Conservation (phyloP, 202 grass and related monocot species). For the Hordeum pubiflorum region DNA sequence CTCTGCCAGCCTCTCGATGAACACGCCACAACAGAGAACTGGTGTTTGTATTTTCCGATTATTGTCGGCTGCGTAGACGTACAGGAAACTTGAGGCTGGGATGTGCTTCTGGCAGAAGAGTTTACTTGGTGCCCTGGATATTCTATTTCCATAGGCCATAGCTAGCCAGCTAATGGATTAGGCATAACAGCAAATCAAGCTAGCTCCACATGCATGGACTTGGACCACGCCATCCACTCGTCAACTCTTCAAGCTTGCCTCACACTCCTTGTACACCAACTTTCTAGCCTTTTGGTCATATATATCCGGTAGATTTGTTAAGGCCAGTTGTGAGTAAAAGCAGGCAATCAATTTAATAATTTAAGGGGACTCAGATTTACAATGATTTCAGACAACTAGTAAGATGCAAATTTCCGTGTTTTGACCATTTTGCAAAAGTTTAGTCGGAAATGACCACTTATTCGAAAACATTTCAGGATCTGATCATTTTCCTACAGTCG, state of each 20-base stretch:
- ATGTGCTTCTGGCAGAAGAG: neutral
- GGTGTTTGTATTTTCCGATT: neutral
- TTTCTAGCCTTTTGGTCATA: neutral
- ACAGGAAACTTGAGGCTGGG: neutral
- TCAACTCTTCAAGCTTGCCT: slow-evolving; percentile 1
- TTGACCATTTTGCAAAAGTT: no score
- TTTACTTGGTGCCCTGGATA: neutral
- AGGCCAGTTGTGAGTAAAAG: neutral
- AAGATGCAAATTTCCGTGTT: no score
- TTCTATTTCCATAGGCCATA: neutral
- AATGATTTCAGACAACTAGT: no score
- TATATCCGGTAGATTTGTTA: neutral
- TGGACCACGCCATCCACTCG: neutral
- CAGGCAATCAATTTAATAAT: neutral
- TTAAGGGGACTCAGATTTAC: no score
- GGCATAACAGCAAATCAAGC: slow-evolving; percentile 14
- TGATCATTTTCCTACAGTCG: no score
- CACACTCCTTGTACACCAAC: neutral
- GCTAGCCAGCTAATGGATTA: neutral
- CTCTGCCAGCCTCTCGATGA: neutral
- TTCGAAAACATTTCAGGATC: no score
- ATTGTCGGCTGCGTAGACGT: neutral
- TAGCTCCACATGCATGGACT: slow-evolving; percentile 7
- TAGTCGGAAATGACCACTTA: no score
- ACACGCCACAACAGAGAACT: neutral